Conservation (phyloP, 129 eudicot species). For the Apium graveolens region DNA sequence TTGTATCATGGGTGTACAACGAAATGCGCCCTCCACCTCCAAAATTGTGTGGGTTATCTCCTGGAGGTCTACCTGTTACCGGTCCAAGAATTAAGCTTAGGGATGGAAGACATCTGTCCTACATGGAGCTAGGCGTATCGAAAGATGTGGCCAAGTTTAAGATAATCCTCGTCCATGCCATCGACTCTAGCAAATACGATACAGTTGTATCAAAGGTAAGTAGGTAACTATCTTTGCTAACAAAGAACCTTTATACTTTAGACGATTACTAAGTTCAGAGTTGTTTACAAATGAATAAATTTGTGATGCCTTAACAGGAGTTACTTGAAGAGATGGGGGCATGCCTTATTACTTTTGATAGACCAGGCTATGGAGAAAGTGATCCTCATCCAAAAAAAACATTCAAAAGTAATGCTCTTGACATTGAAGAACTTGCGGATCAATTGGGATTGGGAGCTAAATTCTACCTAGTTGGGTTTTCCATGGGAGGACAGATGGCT, state of each 20-base stretch:
- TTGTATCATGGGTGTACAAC: constrained; percentile 41
- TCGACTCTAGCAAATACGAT: constrained; percentile 36
- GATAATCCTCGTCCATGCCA: constrained; percentile 52
- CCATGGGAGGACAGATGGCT: constrained; percentile 75
- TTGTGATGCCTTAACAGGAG: constrained; percentile 23
- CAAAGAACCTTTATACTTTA: not conserved
- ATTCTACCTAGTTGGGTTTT: constrained; percentile 59
- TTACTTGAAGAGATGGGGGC: constrained; percentile 48
- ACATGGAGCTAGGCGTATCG: constrained; percentile 54
- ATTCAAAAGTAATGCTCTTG: constrained; percentile 44
- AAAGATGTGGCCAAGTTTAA: constrained; percentile 47
- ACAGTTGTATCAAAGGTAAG: constrained; percentile 23
- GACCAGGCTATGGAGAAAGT: constrained; percentile 87
- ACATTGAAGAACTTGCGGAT: constrained; percentile 70
- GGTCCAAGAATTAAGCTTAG: constrained; percentile 52
- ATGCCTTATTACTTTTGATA: constrained; percentile 58
- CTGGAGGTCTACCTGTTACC: constrained; percentile 48
- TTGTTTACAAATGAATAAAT: not conserved
- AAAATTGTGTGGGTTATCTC: constrained; percentile 35
- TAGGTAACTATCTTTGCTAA: not conserved
- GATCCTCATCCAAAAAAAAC: constrained; percentile 75
- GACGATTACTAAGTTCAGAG: not conserved
- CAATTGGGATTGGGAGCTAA: constrained; percentile 51
- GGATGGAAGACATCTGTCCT: constrained; percentile 68
- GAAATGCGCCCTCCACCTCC: constrained; percentile 46